Base-by-base conservation (phyloP, 2,329 filamentous ascomycete species). In the Aspergillus udagawae region DNA sequence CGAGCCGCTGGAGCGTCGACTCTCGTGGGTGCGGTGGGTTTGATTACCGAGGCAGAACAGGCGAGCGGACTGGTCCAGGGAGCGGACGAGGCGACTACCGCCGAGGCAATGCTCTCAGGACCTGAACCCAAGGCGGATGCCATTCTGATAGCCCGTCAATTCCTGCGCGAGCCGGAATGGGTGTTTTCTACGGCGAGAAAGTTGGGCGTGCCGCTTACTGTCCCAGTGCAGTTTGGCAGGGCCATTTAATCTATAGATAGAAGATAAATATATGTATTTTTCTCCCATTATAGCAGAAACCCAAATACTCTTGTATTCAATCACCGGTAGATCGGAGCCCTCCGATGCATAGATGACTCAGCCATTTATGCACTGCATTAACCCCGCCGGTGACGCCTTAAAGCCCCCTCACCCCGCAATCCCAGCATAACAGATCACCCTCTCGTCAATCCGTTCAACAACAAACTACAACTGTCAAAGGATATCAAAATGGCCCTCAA, bases 81-180 rank as follows among this genome's bases (percentile, higher is more conserved):
- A 1, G 63, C 67, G 2, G 65, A 71, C 41, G 68, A 70, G 56
- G 67, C 65, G 4, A 58, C 64, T 12, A 64, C 62, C 1, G 63
- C 64, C 5, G 66, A 70, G 49, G 57, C 59, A 20, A 59, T 67
- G n/a, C 51, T 72, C n/a, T 60, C 64, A 1, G 67, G 69, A 0
- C 23, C 59, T 7, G 64, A 69, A 28, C 70, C 72, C 1, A 66
- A 65, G 38, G 73, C 80, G 0, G 81, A 83, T 71, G 77, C 78
- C 0, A 72, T 83, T 25, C 61, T 83, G n/a, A 74, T 83, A 38
- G 81, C 77, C 0, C 73, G 80, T 47, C 81, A 83, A 60, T 83
- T 83, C 58, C 75, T 83, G 74, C 71, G 81, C 7, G 81, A 83
- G 67, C 80, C 81, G 0, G 80, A 82, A 61, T 83, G 81, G 81